Conservation (phyloP, 768 basidiomycete species). For the Auricularia sp. region DNA sequence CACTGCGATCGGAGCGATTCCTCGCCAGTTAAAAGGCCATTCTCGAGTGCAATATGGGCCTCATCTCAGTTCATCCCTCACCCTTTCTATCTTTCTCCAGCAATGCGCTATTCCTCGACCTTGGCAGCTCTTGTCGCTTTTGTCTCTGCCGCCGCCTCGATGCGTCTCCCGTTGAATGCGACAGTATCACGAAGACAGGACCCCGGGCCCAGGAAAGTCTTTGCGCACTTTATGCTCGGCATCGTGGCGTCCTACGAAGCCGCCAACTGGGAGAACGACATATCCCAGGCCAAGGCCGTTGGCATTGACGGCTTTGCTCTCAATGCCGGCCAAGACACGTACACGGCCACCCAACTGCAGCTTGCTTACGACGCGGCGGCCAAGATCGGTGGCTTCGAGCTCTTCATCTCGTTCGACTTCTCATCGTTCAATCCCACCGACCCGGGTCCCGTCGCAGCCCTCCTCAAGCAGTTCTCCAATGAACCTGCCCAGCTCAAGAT, state of each 20-base stretch:
- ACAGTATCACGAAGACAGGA: no score
- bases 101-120: no score
- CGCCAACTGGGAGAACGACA: slow-evolving; percentile 10
- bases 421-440: background rate
- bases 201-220: slow-evolving; percentile 8
- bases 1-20: no score
- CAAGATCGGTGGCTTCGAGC: slow-evolving; percentile 6
- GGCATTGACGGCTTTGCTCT: slow-evolving; percentile 13
- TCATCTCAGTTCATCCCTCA: no score
- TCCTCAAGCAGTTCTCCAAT: slow-evolving; percentile 9
- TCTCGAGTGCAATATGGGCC: no score
- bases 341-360: slow-evolving; percentile 13
- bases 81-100: no score
- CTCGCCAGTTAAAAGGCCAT: no score
- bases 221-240: slow-evolving; percentile 16
- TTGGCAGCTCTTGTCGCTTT: no score
- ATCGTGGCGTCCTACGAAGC: slow-evolving; percentile 11
- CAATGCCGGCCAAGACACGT: slow-evolving; percentile 14
- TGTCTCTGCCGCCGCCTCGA: no score
- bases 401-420: slow-evolving; percentile 14
- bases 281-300: slow-evolving; percentile 9
- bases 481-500: slow-evolving; percentile 11
- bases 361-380: slow-evolving; percentile 11
- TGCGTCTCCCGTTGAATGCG: no score
- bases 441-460: slow-evolving; percentile 7